Base-by-base conservation (phyloP, 2,329 filamentous ascomycete genomes). In the Sporothrix phasma region DNA sequence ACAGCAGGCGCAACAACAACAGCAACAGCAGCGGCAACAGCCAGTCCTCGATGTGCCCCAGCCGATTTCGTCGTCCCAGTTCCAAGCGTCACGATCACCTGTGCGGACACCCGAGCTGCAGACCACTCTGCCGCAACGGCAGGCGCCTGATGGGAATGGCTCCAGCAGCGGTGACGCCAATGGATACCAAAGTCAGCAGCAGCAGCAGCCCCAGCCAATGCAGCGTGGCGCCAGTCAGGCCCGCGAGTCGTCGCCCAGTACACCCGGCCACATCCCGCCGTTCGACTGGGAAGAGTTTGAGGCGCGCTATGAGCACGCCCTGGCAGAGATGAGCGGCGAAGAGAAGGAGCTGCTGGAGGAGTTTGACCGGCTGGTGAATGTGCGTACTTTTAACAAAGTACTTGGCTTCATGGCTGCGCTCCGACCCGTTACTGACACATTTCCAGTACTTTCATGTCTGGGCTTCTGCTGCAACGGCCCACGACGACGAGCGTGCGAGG, bases 281-380 rank as follows among this genome's bases (percentile, higher is more conserved):
- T 91, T 89, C 70, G 84, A 92, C 74, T 96, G 92, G 92, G 79
- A 86, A 2, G 82, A 87, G n/a, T 86, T 96, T 37, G 81, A 92
- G 73, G 72, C 77, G 1, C 83, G 84, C 47, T 96, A 92, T 69
- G 80, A 87, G 65, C 76, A 82, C 61, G 85, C 84, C 19, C 82
- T 96, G 69, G 75, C 78, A 15, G 79, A 86, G 46, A 83, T 87
- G 39, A 81, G 86, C 61, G 77, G 79, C 2, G 76, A 85, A 2
- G 91, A 96, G 72, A 79, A 80, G 51, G 78, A 83, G 34, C 78
- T 93, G 51, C 76, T 88, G 62, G 79, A 84, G 22, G 87, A 92
- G 67, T 90, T 88, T 67, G 80, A 85, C 17, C 75, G 79, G 47
- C 77, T 92, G n/a, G 81, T 88, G 67, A 82, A 86, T 74, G 88